Percentiles rank a stretch among this genome's conserved stretches.
Conservation (phyloP, 805 yeast species). For the Kodamaea leandrae region DNA sequence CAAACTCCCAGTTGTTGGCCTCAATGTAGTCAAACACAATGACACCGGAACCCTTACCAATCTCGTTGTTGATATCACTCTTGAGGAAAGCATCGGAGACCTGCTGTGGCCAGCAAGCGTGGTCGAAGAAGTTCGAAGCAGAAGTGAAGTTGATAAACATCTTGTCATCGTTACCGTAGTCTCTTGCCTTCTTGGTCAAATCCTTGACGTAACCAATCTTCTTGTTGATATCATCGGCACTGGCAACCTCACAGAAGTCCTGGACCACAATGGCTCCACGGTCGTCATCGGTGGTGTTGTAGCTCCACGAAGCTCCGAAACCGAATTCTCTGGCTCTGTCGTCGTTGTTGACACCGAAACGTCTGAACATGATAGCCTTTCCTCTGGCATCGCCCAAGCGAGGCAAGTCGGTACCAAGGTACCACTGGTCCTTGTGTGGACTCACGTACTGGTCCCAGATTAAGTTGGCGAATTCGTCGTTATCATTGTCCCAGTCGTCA, state of each 20-base stretch:
- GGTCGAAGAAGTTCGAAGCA: slow-evolving; percentile 70
- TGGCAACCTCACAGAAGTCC: slow-evolving; percentile 66
- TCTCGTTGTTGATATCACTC: slow-evolving; percentile 45
- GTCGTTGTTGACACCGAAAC: slow-evolving; percentile 62
- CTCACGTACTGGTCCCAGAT: slow-evolving; percentile 58
- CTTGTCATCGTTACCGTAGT: slow-evolving; percentile 52
- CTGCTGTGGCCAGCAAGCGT: slow-evolving; percentile 70
- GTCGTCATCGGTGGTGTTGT: slow-evolving; percentile 65
- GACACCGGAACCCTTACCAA: slow-evolving; percentile 59
- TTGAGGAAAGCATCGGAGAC: slow-evolving; percentile 52
- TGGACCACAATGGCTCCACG: slow-evolving; percentile 63
- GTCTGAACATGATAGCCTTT: slow-evolving; percentile 60
- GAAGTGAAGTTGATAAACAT: slow-evolving; percentile 71
- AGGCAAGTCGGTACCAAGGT: slow-evolving; percentile 55
- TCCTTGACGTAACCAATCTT: slow-evolving; percentile 58
- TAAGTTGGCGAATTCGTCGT: slow-evolving; percentile 62
- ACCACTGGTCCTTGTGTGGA: slow-evolving; percentile 56
- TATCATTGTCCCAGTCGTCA: slow-evolving; percentile 58
- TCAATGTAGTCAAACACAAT: slow-evolving; percentile 69
- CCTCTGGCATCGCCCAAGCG: slow-evolving; percentile 62
- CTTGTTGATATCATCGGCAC: slow-evolving; percentile 49
- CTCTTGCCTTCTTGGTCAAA: slow-evolving; percentile 51
- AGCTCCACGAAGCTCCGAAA: slow-evolving; percentile 67
- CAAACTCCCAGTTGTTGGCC: slow-evolving; percentile 56
- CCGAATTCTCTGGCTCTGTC: slow-evolving; percentile 49